Evolutionary conservation across 306 rosid genomes (phyloP), one percentile per base, ranked within the genome.

Genomic region (Potentilla sterilis): DNA sequence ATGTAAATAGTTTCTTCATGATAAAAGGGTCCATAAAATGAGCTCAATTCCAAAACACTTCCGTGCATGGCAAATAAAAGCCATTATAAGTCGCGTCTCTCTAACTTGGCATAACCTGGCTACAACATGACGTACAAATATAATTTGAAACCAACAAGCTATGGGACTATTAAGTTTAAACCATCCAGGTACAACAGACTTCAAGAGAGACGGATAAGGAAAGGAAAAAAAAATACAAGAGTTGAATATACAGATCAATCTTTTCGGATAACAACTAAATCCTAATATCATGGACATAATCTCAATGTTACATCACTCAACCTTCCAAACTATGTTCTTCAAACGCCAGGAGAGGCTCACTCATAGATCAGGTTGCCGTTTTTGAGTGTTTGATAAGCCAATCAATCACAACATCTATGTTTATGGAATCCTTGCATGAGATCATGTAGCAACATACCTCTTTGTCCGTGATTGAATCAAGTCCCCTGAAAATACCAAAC

Each of bases 361-460:
- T n/a, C 77, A 15, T 61, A 35, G 78, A 80, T 91, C 87, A 91
- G 34, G 67, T 73, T 16, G 91, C 94, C 49, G 91, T 83, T 89
- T 69, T 91, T 0, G 97, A 93, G 91, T 89, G 98, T 80, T 93
- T 93, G 93, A 93, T 89, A 47, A 93, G 97, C 98, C 98, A 93
- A 74, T 93, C 97, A 73, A 93, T 91, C 81, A 91, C 97, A 4
- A 72, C 94, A 71, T 91, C 97, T n/a, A 93, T 89, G 86, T 93
- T 93, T 79, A 89, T 76, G 18, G 98, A 93, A 72, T 93, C 96
- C 89, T 93, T 93, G 97, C 98, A 93, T 35, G 98, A 93, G 67
- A 91, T 93, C 97, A 91, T 93, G 65, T 93, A 91, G 89, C 97
- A 93, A 83, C 97, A 88, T 9, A 91, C 97, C 81, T 93, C 96